These are phyloP conservation scores for Raffaelea deltoideospora DNA, from an alignment of 2,329 filamentous ascomycete genomes.

Conservation along the genomic window DNA sequence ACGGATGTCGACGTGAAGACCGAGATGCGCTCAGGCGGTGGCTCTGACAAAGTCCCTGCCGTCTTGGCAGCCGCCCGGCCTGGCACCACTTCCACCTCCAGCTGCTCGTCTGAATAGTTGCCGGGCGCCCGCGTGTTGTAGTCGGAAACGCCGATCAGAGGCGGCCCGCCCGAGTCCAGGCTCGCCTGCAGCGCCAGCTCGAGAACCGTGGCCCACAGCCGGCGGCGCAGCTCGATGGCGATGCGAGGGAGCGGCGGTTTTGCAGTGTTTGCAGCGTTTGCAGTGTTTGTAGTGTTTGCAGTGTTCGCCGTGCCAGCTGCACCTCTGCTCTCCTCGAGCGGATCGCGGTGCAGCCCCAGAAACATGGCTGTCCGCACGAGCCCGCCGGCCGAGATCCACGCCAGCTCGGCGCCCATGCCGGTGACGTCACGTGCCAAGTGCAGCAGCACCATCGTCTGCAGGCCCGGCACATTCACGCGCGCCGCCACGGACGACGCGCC, in stretches of 20 bases:
- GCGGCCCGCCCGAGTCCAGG: slow-evolving; percentile 28
- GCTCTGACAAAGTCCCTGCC: not conserved
- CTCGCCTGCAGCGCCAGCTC: slow-evolving; percentile 31
- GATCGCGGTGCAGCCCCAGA: slow-evolving; percentile 36
- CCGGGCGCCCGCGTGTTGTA: slow-evolving; percentile 32
- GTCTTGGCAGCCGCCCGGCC: not conserved
- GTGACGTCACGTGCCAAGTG: slow-evolving; percentile 29
- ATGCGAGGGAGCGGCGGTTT: no score
- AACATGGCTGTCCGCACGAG: slow-evolving; percentile 29
- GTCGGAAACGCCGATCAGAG: slow-evolving; percentile 25
- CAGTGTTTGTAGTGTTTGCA: no score
- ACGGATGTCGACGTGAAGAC: slow-evolving; percentile 31
- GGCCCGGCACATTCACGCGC: slow-evolving; percentile 28
- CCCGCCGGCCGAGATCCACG: slow-evolving; percentile 30
- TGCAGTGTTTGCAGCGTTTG: no score
- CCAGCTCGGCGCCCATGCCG: slow-evolving; percentile 26
- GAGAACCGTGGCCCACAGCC: slow-evolving; percentile 36
- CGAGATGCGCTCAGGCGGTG: slow-evolving; percentile 17
- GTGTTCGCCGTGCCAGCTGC: no score
- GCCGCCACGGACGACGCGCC: slow-evolving; percentile 29
- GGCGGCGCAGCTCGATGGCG: slow-evolving; percentile 29
- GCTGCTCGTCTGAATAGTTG: slow-evolving; percentile 35
- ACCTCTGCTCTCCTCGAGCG: slow-evolving; percentile 21
- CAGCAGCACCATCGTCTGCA: slow-evolving; percentile 39
- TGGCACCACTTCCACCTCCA: slow-evolving; percentile 11